Base-by-base conservation (phyloP, 768 basidiomycete species). In the Tulasnella sp. region DNA sequence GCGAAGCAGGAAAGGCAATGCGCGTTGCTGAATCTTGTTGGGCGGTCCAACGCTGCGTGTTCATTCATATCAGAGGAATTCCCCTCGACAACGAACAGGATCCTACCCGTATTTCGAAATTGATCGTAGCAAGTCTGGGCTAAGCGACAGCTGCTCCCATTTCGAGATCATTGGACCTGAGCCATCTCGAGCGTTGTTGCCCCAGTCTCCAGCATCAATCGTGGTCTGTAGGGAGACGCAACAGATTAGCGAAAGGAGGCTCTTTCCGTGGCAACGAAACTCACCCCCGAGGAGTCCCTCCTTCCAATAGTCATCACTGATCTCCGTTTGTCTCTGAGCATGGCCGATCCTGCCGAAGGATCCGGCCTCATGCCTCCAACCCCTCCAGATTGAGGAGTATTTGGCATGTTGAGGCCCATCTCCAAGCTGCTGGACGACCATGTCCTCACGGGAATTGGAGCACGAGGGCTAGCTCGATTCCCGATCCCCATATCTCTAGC, bases 11-110 rank as follows among this genome's bases (percentile, higher is more conserved):
- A 98, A 98, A 7, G 97, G 97, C 66, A 99, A 83, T 62, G 97
- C 95, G 64, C 96, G 87, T 78, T 96, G 94, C 81, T 98, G 97
- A 75, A 99, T 97, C 83, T 99, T 99, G 81, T 98, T 98, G 6
- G 97, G 97, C 1, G 97, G 97, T 0, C 96, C 95, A 74, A 98
- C 90, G 47, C 95, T 95, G 77, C 72, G 47, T 32, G 74, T 37
- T 72, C 29, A 65, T 29, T 32, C 17, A 14, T 36, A 67, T 26
- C 35, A 62, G 6, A 70, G 64, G 63, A 34, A 74, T 26, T 36
- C 34, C 68, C 63, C 22, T 62, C 66, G 67, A 52, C 72, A 65
- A 69, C 29, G 37, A 52, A 19, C 22, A 67, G 39, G 32, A 40
- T 82, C 89, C 82, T 75, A 96, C 95, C 95, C 96, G 78, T 97